Conservation (phyloP, 257 asterid genomes). For the Striga asiatica region DNA sequence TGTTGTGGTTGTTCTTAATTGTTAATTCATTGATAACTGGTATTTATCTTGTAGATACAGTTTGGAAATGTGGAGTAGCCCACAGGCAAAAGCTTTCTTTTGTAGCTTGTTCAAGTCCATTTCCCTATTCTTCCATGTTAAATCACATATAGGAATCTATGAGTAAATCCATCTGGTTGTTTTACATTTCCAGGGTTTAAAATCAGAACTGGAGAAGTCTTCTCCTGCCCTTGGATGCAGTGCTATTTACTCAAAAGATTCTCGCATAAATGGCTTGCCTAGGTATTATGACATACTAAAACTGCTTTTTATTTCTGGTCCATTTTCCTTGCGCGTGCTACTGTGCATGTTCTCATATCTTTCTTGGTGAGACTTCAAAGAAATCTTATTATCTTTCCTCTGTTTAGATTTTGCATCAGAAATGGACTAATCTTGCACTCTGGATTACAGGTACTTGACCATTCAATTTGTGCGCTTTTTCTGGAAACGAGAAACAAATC, state of each 20-base stretch:
- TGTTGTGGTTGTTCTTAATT: not conserved
- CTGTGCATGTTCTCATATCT: slow-evolving; percentile 12
- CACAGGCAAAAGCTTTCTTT: slow-evolving; percentile 6
- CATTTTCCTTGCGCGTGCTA: slow-evolving; percentile 4
- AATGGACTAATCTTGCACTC: slow-evolving; percentile 17
- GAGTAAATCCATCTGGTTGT: slow-evolving; percentile 1
- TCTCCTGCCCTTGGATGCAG: slow-evolving; percentile 95
- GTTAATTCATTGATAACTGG: not conserved
- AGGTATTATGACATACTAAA: slow-evolving; percentile 36
- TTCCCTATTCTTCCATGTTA: not conserved
- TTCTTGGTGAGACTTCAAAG: not conserved
- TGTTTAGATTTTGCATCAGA: not conserved
- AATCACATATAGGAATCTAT: slow-evolving; percentile 5
- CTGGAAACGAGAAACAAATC: slow-evolving; percentile 99
- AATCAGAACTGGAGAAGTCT: slow-evolving; percentile 92
- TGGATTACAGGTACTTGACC: slow-evolving; percentile 66
- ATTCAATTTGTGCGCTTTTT: slow-evolving; percentile 90
- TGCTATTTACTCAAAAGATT: slow-evolving; percentile 81
- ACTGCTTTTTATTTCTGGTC: slow-evolving; percentile 10
- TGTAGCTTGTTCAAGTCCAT: not conserved
- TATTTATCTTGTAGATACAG: not conserved
- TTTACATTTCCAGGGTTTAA: slow-evolving; percentile 56
- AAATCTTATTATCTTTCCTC: not conserved
- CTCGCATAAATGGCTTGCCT: slow-evolving; percentile 83
- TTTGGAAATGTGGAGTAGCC: not conserved